Evolutionary conservation across 1,284 basidiomycete genomes (phyloP), one percentile per base, ranked within the genome.

Genomic region (Pascua guehoae): DNA sequence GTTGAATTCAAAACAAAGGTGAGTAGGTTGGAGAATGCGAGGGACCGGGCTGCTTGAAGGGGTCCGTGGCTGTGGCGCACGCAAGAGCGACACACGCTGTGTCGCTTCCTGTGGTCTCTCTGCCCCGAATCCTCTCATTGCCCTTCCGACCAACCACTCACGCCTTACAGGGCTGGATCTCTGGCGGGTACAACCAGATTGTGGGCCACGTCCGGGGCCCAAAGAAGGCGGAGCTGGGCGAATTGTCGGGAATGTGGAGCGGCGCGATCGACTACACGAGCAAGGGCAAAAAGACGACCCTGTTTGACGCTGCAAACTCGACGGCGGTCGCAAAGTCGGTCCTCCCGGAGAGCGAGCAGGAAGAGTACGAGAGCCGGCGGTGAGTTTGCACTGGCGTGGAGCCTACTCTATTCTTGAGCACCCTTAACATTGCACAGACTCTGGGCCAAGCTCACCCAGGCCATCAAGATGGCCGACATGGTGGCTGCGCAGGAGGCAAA

Each of bases 1-100:
- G 80, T 98, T 43, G 93, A 97, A 67, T 99, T 98, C 82, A 98
- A 98, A 82, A 96, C 92, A 24, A 98, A 97, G 84, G 89, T 71
- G 18, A 24, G 54, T 46, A 11, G 2, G 50, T 41, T 55, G 41
- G 24, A 43, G n/a, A 24, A 44, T 38, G 43, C 58, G 46, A 15
- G 14, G 15, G n/a, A 7, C 17, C 10, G 37, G n/a, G 15, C 48
- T 41, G 24, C 24, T 32, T 32, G 14, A 7, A 18, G 16, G 2
- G 5, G 32, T 17, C n/a, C 15, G 4, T 18, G 47, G 11, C 5
- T 18, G 16, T 16, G 11, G 37, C 16, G 36, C 11, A 12, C 12
- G 15, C 10, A 24, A 36, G 2, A 32, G 12, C 46, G 10, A n/a
- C 32, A 14, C 12, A 5, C n/a, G n/a, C n/a, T n/a, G n/a, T n/a